Conservation (phyloP, 1,284 basidiomycete species). For the Naganishia liquefaciens region DNA sequence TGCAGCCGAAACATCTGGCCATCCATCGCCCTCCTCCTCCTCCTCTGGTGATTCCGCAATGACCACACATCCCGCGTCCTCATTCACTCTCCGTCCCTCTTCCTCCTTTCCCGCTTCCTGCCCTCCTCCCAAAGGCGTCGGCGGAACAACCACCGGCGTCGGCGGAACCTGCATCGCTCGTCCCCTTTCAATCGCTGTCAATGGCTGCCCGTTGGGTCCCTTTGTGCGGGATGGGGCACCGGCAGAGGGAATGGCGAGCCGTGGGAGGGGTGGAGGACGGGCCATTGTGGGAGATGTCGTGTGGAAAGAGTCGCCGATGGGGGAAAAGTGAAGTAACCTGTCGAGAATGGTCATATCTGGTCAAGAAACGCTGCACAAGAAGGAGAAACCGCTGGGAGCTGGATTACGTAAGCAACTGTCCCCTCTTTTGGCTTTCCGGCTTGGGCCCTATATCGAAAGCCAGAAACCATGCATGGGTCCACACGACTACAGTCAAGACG, state of each 20-base stretch:
- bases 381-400: too few species aligned
- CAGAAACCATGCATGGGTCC: too few species aligned
- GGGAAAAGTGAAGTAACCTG: too few species aligned
- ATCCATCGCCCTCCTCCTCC: neutral
- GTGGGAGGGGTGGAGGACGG: slow-evolving; percentile 17
- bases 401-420: too few species aligned
- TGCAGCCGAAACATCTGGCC: neutral
- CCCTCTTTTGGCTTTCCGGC: too few species aligned
- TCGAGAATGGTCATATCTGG: too few species aligned
- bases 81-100: neutral
- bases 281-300: slow-evolving; percentile 6
- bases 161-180: slow-evolving; percentile 14
- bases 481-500: too few species aligned
- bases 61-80: neutral
- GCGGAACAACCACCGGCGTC: slow-evolving; percentile 19
- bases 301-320: too few species aligned
- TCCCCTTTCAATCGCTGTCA: slow-evolving; percentile 12
- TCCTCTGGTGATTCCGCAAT: slow-evolving; percentile 11
- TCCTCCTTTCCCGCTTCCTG: neutral
- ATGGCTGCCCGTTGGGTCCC: neutral
- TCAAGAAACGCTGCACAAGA: too few species aligned
- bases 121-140: slow-evolving; percentile 7
- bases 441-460: too few species aligned
- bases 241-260: slow-evolving; percentile 3
- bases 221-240: neutral